Evolutionary conservation across 192 early-diverging fungal species (phyloP), one percentile per base, ranked within the genome.

Genomic region (Coemansia sp.): DNA sequence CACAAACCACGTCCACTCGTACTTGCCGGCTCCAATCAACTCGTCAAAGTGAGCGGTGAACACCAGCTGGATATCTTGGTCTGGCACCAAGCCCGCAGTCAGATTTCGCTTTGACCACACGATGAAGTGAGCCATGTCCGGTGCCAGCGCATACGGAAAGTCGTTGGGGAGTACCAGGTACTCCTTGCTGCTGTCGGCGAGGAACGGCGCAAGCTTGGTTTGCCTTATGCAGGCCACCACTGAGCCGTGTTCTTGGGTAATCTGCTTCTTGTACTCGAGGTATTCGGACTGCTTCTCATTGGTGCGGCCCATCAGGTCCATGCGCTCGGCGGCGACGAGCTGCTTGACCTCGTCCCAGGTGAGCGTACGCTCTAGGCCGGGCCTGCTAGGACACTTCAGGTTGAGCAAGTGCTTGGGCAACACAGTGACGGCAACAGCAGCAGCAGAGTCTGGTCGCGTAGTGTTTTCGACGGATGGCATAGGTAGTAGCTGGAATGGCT

Each of bases 1-100:
- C 2, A 84, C 76, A 64, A 84, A 84, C 73, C 76, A 84, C 51
- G 75, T 54, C 69, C 73, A 70, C 59, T 84, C 82, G 47, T 76
- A 74, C 37, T 46, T 56, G 35, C 59, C 60, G 14, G 40, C 39
- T 24, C 73, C 78, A 22, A 72, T 24, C 24, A 57, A 58, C 43
- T 61, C 62, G 59, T 67, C 73, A 2, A 81, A 63, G 39, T 43
- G 43, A 32, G 42, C 25, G 1, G 37, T 68, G 59, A 84, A 59
- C 19, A 70, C 31, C 12, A 56, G 43, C 37, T 45, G 31, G 1
- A 84, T 51, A 1, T 39, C 59, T 0, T 32, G 53, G 22, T 78
- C 82, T 2, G 73, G 71, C 22, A 66, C 73, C 1, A 47, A 60
- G 4, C 72, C 69, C 2, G 59, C 31, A 2, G 69, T 62, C 49